phyloP scores from a whole-genome alignment of 2,329 filamentous ascomycete genomes.

The Penicillium sp. region DNA sequence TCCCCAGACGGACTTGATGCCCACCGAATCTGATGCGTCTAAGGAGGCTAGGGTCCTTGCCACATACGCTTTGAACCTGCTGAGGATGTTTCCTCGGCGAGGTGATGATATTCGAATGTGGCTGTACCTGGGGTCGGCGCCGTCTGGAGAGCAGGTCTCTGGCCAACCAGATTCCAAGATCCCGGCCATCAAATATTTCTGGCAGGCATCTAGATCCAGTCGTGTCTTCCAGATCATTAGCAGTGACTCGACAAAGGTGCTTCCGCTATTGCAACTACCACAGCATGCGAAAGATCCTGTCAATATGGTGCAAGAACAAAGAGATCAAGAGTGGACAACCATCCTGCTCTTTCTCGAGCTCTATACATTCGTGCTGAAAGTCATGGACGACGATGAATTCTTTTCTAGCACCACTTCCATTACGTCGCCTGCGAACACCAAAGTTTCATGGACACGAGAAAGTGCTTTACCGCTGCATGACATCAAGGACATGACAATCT shows the following conservation, averaged over 20 bases:
- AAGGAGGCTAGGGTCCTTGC: slow-evolving; percentile 71
- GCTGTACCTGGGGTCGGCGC: slow-evolving; percentile 72
- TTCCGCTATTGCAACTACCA: slow-evolving; percentile 54
- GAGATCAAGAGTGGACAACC: slow-evolving; percentile 77
- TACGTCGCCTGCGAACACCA: slow-evolving; percentile 46
- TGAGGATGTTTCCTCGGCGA: slow-evolving; percentile 77
- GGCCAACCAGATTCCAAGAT: slow-evolving; percentile 39
- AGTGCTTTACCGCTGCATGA: slow-evolving; percentile 70
- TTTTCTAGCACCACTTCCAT: slow-evolving; percentile 58
- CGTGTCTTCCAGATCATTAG: slow-evolving; percentile 57
- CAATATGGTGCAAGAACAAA: slow-evolving; percentile 35
- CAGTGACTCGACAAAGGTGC: slow-evolving; percentile 56
- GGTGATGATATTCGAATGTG: slow-evolving; percentile 94
- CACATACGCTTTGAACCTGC: slow-evolving; percentile 78
- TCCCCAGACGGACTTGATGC: slow-evolving; percentile 23
- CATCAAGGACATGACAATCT: slow-evolving; percentile 70
- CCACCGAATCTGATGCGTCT: slow-evolving; percentile 38
- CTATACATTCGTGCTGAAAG: slow-evolving; percentile 85
- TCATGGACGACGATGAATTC: slow-evolving; percentile 97
- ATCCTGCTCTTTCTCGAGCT: slow-evolving; percentile 89
- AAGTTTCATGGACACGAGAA: slow-evolving; percentile 56
- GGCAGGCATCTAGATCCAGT: slow-evolving; percentile 63
- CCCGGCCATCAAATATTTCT: slow-evolving; percentile 79
- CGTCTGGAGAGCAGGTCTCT: slow-evolving; percentile 34
- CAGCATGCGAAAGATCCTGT: slow-evolving; percentile 41